Conservation (phyloP, 352 stramenopile species). For the Phytopythium boreale region DNA sequence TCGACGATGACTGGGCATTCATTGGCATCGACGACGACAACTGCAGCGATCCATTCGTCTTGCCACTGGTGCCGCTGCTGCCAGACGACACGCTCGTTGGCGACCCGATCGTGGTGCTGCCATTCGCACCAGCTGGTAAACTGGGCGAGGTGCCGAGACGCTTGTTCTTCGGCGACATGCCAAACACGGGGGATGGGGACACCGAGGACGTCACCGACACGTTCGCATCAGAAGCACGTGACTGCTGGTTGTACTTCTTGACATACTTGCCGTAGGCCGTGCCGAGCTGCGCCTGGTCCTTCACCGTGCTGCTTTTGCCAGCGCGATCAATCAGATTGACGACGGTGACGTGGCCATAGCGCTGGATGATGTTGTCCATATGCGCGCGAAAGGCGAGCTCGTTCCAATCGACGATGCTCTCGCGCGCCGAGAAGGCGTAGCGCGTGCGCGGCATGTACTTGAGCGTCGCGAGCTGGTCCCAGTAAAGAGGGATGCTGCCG, state of each 20-base stretch:
- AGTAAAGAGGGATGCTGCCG: constrained; percentile 94
- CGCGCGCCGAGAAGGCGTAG: constrained; percentile 54
- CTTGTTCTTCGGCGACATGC: constrained; percentile 44
- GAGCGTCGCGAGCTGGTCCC: constrained; percentile 85
- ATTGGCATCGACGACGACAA: constrained; percentile 20
- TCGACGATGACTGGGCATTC: constrained; percentile 11
- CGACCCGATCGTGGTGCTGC: constrained; percentile 21
- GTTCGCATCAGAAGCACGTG: constrained; percentile 44
- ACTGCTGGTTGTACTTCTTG: constrained; percentile 84
- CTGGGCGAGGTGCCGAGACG: constrained; percentile 18
- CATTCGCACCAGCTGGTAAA: constrained; percentile 9
- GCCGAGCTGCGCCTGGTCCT: constrained; percentile 90
- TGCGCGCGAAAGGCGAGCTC: constrained; percentile 65
- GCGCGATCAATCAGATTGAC: constrained; percentile 94
- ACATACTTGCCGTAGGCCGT: constrained; percentile 81
- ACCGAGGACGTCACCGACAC: constrained; percentile 18
- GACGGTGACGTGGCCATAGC: constrained; percentile 70
- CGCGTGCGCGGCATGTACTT: constrained; percentile 91
- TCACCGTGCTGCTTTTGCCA: constrained; percentile 58
- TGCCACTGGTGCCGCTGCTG: constrained; percentile 22
- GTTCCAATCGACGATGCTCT: constrained; percentile 73
- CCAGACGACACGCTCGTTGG: constrained; percentile 28
- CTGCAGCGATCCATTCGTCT: constrained; percentile 14
- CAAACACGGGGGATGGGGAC: constrained; percentile 9
- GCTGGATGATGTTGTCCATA: constrained; percentile 70